Conservation (phyloP, 805 yeast species). For the Starmerella kuoi region DNA sequence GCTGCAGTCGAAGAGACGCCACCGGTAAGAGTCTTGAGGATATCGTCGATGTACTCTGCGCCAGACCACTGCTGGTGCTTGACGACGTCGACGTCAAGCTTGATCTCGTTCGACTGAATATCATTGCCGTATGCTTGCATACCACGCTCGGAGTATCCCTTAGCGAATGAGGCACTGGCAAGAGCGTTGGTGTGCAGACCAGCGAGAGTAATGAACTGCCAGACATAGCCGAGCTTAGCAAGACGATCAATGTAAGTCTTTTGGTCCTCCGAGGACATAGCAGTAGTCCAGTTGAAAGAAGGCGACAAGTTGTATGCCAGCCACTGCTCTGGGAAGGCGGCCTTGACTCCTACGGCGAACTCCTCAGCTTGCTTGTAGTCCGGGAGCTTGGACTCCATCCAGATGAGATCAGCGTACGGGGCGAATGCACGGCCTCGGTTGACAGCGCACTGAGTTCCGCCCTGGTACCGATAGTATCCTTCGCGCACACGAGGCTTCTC, state of each 20-base stretch:
- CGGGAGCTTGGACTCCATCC: conserved; percentile 98
- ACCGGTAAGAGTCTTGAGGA: conserved; percentile 81
- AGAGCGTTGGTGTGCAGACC: conserved; percentile 94
- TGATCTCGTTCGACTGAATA: conserved; percentile 81
- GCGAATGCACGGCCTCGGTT: conserved; percentile 93
- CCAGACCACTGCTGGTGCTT: conserved; percentile 99
- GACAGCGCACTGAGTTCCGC: conserved; percentile 95
- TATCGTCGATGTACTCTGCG: conserved; percentile 87
- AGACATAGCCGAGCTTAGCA: conserved; percentile 79
- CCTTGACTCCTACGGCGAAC: conserved; percentile 83
- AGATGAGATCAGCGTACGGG: conserved; percentile 86
- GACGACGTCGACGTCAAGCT: conserved; percentile 81
- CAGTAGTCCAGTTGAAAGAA: conserved; percentile 94
- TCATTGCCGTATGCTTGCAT: conserved; percentile 91
- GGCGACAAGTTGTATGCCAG: conserved; percentile 93
- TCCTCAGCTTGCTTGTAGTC: conserved; percentile 88
- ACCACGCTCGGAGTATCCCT: conserved; percentile 65
- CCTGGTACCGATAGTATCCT: conserved; percentile 90
- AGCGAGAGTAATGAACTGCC: conserved; percentile 97
- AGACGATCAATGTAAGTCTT: conserved; percentile 79
- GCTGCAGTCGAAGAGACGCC: conserved; percentile 95
- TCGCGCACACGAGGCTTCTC: conserved; percentile 89
- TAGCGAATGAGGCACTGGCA: conserved; percentile 75
- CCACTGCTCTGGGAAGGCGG: conserved; percentile 80
- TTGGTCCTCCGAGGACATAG: conserved; percentile 79